Evolutionary conservation across 805 yeast species (phyloP).

Genomic region (Yamadazyma endophytica): DNA sequence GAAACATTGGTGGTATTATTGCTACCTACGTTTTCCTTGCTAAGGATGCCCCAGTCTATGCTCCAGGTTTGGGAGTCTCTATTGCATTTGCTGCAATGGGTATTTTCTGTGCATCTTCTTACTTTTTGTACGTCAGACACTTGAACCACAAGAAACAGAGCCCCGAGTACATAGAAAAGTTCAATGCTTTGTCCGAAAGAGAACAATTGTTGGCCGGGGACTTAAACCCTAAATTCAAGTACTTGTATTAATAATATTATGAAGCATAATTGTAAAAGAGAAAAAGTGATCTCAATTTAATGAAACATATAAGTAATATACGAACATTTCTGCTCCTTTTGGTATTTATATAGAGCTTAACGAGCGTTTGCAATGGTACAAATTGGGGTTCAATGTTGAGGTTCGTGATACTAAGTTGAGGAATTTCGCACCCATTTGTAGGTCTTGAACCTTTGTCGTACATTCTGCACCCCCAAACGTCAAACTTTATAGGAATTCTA

Average conservation of each 20-base stretch:
- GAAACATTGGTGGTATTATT: slow-evolving; percentile 70
- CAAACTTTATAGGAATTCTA: no score
- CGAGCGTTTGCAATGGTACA: no score
- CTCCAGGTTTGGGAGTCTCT: slow-evolving; percentile 49
- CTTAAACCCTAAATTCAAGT: slow-evolving; percentile 31
- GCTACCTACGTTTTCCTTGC: slow-evolving; percentile 54
- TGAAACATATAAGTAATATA: no score
- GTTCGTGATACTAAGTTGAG: no score
- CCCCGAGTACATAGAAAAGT: slow-evolving; percentile 22
- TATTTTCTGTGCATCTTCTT: slow-evolving; percentile 28
- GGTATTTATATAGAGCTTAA: no score
- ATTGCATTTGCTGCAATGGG: slow-evolving; percentile 47
- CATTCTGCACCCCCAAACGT: no score
- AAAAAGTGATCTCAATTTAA: no score
- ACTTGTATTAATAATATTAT: slow-evolving; percentile 34
- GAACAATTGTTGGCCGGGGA: slow-evolving; percentile 35
- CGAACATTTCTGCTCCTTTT: no score
- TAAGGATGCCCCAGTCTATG: slow-evolving; percentile 56
- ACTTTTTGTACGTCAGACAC: slow-evolving; percentile 24
- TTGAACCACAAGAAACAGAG: slow-evolving; percentile 21
- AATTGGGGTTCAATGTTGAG: no score
- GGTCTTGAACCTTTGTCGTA: no score
- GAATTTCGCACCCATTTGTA: no score
- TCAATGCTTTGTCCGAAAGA: slow-evolving; percentile 20
- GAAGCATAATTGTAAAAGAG: no score